A percentile compares a stretch with the other conserved stretches of the same genome.
Evolutionary conservation across 2,329 filamentous ascomycete species (phyloP).

Genomic region (Penicillium olsonii): DNA sequence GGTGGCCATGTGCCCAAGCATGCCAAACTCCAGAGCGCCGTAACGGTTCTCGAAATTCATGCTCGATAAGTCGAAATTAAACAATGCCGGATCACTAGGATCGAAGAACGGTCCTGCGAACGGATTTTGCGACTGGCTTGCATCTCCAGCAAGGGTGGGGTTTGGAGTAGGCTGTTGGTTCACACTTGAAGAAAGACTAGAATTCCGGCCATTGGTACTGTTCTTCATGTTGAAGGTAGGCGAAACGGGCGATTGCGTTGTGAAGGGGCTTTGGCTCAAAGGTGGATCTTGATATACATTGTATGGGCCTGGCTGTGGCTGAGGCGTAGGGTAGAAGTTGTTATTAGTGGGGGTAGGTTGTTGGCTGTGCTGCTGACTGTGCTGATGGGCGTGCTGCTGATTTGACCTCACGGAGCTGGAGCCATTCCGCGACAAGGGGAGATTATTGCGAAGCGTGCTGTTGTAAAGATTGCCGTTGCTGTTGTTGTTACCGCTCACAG

Average conservation of each 20-base stretch:
- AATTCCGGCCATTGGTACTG: constrained; percentile 37
- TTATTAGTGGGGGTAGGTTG: constrained; percentile 21
- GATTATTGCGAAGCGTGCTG: constrained; percentile 43
- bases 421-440: constrained; percentile 36
- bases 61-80: constrained; percentile 93
- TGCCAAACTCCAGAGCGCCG: constrained; percentile 91
- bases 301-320: constrained; percentile 31
- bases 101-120: constrained; percentile 72
- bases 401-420: constrained; percentile 29
- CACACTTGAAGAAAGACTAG: constrained; percentile 40
- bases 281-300: constrained; percentile 53
- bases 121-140: constrained; percentile 39
- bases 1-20: constrained; percentile 95
- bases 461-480: constrained; percentile 63
- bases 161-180: constrained; percentile 50
- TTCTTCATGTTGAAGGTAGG: constrained; percentile 65
- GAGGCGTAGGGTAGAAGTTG: constrained; percentile 38
- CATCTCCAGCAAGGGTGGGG: constrained; percentile 52
- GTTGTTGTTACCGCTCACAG: constrained; percentile 72
- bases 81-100: constrained; percentile 85
- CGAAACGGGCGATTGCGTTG: constrained; percentile 68
- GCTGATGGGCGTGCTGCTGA: constrained; percentile 18
- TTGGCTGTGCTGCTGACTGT: constrained; percentile 1
- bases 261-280: constrained; percentile 56
- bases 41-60: constrained; percentile 97